phyloP scores from a whole-genome alignment of 148 eudicot genomes.

The Polygonum maritimum region DNA sequence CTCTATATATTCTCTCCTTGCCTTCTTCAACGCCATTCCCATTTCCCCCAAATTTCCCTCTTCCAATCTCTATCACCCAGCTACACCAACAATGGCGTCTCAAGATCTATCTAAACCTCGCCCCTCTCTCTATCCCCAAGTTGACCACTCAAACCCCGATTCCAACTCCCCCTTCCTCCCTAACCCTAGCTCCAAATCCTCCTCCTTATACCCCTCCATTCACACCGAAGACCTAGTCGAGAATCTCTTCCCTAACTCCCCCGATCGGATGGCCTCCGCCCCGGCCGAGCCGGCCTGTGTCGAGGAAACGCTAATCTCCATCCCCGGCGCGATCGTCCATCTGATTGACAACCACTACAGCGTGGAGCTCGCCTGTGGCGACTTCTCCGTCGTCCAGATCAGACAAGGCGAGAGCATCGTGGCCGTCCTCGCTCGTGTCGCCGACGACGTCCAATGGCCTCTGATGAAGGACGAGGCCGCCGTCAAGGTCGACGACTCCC shows the following conservation, averaged over 20 bases:
- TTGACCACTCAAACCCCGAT: conserved; percentile 3
- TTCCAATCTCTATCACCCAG: background rate
- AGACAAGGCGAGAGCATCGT: conserved; percentile 41
- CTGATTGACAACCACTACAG: conserved; percentile 62
- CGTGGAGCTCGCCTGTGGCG: conserved; percentile 67
- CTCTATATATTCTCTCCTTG: background rate
- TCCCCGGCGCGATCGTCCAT: conserved; percentile 65
- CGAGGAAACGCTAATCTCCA: conserved; percentile 36
- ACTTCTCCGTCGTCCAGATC: conserved; percentile 33
- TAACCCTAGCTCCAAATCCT: background rate
- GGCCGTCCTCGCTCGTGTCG: conserved; percentile 49
- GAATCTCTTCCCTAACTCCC: conserved; percentile 4
- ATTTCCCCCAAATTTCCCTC: background rate
- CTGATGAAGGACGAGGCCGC: conserved; percentile 50
- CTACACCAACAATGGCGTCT: background rate
- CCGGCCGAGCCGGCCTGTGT: conserved; percentile 32
- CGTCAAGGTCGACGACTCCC: conserved; percentile 67
- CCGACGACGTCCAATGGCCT: conserved; percentile 75
- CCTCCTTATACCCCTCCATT: background rate
- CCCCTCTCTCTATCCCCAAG: conserved; percentile 8
- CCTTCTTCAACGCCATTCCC: background rate
- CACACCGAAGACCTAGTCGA: background rate
- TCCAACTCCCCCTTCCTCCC: conserved; percentile 1
- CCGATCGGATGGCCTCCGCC: conserved; percentile 23
- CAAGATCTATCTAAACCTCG: background rate